phyloP scores from a whole-genome alignment of 768 basidiomycete species.

The Crassisporium funariophilum region DNA sequence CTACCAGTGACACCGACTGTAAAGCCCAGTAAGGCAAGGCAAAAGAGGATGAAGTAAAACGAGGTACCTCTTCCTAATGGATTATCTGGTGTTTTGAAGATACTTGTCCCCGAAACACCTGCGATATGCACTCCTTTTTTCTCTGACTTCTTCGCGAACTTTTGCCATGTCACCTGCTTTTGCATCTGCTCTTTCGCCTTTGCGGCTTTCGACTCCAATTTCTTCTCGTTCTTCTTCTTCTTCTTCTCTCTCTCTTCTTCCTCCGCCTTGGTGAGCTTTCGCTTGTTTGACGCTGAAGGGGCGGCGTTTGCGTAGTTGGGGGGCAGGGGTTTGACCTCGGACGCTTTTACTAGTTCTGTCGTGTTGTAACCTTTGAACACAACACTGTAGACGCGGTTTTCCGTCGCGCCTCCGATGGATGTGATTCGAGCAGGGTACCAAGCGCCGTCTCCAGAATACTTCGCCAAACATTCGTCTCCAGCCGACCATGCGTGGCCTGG shows the following conservation, averaged over 20 bases:
- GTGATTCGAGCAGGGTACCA: conserved; percentile 93
- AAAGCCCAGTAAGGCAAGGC: conserved; percentile 23
- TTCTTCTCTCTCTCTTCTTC: conserved; percentile 87
- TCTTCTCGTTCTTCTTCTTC: conserved; percentile 97
- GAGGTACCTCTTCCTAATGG: conserved; percentile 77
- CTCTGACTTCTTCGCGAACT: conserved; percentile 92
- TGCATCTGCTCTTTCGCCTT: conserved; percentile 87
- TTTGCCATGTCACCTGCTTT: conserved; percentile 90
- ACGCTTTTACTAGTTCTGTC: conserved; percentile 78
- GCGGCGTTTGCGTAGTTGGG: conserved; percentile 50
- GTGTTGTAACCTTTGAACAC: conserved; percentile 92
- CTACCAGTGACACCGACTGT: conserved; percentile 90
- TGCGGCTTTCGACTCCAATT: conserved; percentile 76
- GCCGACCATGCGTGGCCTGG: conserved; percentile 67
- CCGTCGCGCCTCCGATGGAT: conserved; percentile 77
- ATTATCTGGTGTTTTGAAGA: conserved; percentile 94
- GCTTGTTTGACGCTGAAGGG: conserved; percentile 61
- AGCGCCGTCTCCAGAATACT: conserved; percentile 79
- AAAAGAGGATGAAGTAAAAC: conserved; percentile 14
- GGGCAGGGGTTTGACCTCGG: conserved; percentile 72
- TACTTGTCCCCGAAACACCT: conserved; percentile 84
- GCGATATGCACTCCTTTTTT: conserved; percentile 93
- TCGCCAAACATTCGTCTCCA: conserved; percentile 85
- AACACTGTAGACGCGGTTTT: conserved; percentile 85
- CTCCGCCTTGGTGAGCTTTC: conserved; percentile 77